phyloP scores from a whole-genome alignment of 768 basidiomycete genomes.

The Lyophyllum atratum region DNA sequence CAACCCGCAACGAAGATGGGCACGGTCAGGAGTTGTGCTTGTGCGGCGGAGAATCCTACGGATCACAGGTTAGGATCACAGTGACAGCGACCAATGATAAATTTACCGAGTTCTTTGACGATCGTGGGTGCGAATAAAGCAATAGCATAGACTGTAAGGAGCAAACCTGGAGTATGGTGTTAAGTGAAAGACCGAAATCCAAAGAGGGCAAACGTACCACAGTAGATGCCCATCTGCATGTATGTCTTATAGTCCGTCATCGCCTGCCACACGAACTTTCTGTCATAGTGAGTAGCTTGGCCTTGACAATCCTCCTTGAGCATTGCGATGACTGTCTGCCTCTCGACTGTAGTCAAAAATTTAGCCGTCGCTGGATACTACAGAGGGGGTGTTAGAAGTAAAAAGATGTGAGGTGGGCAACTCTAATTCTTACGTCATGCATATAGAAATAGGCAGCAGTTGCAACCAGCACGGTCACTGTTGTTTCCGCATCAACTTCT shows the following conservation, averaged over 20 bases:
- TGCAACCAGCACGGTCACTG: constrained; percentile 41
- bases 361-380: constrained; percentile 61
- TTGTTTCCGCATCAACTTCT: background rate
- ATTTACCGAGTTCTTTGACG: constrained; percentile 40
- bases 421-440: constrained; percentile 50
- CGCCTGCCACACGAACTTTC: constrained; percentile 50
- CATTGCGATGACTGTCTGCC: constrained; percentile 36
- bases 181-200: background rate
- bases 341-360: constrained; percentile 52
- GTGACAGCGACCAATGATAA: background rate
- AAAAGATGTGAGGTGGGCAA: background rate
- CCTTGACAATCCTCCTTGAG: constrained; percentile 46
- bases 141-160: constrained; percentile 45
- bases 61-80: background rate
- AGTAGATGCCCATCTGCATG: constrained; percentile 40
- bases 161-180: constrained; percentile 24
- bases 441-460: constrained; percentile 50
- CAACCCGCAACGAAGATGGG: constrained; percentile 53
- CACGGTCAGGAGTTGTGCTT: constrained; percentile 52
- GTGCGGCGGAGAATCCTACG: constrained; percentile 45
- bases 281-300: constrained; percentile 45
- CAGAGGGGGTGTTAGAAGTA: background rate
- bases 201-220: constrained; percentile 30
- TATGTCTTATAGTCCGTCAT: constrained; percentile 48
- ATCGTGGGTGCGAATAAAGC: constrained; percentile 55